phyloP scores from a whole-genome alignment of 2,329 filamentous ascomycete species.

The Aspergillus floridensis region DNA sequence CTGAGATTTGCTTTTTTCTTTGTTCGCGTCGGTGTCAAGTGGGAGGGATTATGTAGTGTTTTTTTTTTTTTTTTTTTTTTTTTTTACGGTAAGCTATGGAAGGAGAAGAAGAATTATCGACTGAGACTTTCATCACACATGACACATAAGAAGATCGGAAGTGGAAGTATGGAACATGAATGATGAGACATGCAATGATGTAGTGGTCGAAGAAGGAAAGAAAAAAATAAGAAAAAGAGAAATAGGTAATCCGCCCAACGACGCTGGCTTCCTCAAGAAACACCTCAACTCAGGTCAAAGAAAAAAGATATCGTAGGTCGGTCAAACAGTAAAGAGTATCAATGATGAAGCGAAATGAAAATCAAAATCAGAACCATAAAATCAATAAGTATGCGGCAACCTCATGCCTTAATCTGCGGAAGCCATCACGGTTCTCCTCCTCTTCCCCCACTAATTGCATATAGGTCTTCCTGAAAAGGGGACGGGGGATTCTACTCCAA shows the following conservation, averaged over 20 bases:
- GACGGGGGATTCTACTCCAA: slow-evolving; percentile 14
- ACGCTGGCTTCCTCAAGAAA: not conserved
- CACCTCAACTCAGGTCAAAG: not conserved
- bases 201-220: too few species aligned
- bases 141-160: not conserved
- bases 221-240: not conserved
- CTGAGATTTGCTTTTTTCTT: too few species aligned
- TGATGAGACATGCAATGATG: too few species aligned
- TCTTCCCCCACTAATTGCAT: not conserved
- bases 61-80: too few species aligned
- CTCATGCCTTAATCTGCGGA: too few species aligned
- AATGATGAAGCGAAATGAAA: not conserved
- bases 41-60: too few species aligned
- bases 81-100: too few species aligned
- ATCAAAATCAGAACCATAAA: not conserved
- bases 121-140: not conserved
- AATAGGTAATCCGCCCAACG: not conserved
- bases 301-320: not conserved
- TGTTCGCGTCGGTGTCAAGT: too few species aligned
- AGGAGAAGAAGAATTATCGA: not conserved
- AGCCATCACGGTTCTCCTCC: not conserved
- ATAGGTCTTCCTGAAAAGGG: too few species aligned
- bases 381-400: too few species aligned
- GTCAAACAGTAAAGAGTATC: not conserved
- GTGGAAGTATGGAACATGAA: not conserved